Evolutionary conservation across 108 stramenopile species (phyloP).

Genomic region (Nitzschia sp.): DNA sequence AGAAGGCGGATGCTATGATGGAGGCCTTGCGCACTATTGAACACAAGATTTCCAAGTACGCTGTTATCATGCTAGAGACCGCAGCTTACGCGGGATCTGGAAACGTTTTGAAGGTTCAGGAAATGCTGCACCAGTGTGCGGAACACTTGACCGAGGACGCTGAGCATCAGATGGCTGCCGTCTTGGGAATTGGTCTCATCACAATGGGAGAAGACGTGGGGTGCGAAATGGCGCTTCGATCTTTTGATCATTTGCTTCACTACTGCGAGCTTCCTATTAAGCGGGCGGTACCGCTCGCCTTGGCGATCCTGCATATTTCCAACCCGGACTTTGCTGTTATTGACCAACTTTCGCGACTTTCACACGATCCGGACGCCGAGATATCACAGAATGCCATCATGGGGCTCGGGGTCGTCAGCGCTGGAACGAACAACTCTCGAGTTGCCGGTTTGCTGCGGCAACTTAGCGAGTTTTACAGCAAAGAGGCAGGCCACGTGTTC

Average conservation of each 20-base stretch:
- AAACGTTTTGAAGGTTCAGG: slow-evolving; percentile 96
- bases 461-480: slow-evolving; percentile 95
- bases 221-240: slow-evolving; percentile 95
- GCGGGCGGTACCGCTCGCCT: slow-evolving; percentile 95
- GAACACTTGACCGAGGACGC: slow-evolving; percentile 96
- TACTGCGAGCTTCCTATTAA: slow-evolving; percentile 98
- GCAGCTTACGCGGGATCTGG: slow-evolving; percentile 98
- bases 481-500: slow-evolving; percentile 95
- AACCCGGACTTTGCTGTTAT: slow-evolving; percentile 97
- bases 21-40: slow-evolving; percentile 96
- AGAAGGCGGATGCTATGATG: slow-evolving; percentile 96
- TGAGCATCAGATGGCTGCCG: slow-evolving; percentile 95
- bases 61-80: slow-evolving; percentile 90
- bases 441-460: slow-evolving; percentile 97
- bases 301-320: slow-evolving; percentile 92
- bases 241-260: slow-evolving; percentile 98
- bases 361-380: slow-evolving; percentile 96
- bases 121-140: slow-evolving; percentile 98
- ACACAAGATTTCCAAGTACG: slow-evolving; percentile 94
- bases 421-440: slow-evolving; percentile 98
- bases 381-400: slow-evolving; percentile 95
- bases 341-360: slow-evolving; percentile 96
- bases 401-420: slow-evolving; percentile 94
- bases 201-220: slow-evolving; percentile 99
- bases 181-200: slow-evolving; percentile 94